Evolutionary conservation across 169 alveolate genomes (phyloP), one percentile per base, ranked within the genome.

Genomic region (Plasmodium billcollinsi): DNA sequence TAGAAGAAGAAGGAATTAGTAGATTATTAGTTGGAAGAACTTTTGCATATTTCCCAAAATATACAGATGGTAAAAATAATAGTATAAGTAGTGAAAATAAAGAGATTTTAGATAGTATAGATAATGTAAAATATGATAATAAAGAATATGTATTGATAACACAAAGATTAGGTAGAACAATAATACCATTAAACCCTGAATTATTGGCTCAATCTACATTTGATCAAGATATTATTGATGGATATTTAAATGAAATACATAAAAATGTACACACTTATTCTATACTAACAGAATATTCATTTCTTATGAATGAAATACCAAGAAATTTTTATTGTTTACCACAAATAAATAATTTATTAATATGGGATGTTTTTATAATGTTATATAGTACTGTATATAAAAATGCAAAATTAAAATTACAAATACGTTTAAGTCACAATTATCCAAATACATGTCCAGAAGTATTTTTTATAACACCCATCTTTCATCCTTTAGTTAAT

Each of bases 1-100:
- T 67, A 78, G 89, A 78, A 24, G 89, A 78, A 78, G 89, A 78
- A 43, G 89, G 89, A 58, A 76, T 65, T 20, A 78, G 89, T 54
- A 78, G 54, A 43, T 58, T 78, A 33, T 45, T 78, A 45, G 65
- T 78, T 47, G 89, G 89, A 52, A 78, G 67, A 66, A 78, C 89
- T 2, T 59, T 78, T 70, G 89, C 89, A 15, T 78, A 78, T 52
- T 78, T 78, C 56, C 89, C 89, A 1, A 78, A 78, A 15, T 52
- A 29, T 14, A 73, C 45, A 49, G 58, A 65, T 20, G 76, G 54
- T 50, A 59, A 65, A 47, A 14, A 50, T 54, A 24, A 43, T 14
- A 11, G 15, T 12, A 18, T 21, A 50, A 54, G 15, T 49, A 70
- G n/a, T 45, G 54, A 47, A 29, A 20, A 24, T 59, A 24, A 65